phyloP scores from a whole-genome alignment of 495 filamentous ascomycete genomes.

The Rostrohypoxylon terebratum region DNA sequence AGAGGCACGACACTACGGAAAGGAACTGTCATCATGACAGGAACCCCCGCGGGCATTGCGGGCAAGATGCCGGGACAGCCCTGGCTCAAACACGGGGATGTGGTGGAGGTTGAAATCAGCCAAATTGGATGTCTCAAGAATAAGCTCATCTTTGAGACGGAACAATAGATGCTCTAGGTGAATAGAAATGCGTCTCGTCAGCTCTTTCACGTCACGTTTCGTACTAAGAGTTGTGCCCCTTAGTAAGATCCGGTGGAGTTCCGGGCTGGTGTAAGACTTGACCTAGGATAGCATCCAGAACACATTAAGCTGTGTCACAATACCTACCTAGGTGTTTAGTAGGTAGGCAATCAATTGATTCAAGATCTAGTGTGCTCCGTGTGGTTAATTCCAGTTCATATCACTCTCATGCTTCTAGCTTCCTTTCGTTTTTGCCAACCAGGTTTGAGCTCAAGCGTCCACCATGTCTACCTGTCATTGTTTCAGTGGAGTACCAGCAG shows the following conservation, averaged over 20 bases:
- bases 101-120: constrained; percentile 65
- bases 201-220: neutral
- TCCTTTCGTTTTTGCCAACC: neutral
- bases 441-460: neutral
- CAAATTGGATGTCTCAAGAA: constrained; percentile 55
- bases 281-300: neutral
- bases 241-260: neutral
- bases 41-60: constrained; percentile 57
- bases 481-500: constrained; percentile 18
- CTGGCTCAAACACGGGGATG: constrained; percentile 69
- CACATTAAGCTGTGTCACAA: neutral
- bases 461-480: constrained; percentile 29
- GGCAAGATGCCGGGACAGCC: constrained; percentile 67
- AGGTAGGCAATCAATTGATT: neutral
- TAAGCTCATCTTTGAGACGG: constrained; percentile 52
- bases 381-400: neutral
- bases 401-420: neutral
- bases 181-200: neutral
- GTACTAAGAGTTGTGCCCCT: neutral
- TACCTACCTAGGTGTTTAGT: neutral
- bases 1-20: constrained; percentile 56
- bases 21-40: constrained; percentile 57
- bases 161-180: neutral
- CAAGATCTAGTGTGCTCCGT: neutral
- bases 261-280: neutral